phyloP scores from a whole-genome alignment of 2,329 filamentous ascomycete species.

The Colletotrichum euphorbiae region DNA sequence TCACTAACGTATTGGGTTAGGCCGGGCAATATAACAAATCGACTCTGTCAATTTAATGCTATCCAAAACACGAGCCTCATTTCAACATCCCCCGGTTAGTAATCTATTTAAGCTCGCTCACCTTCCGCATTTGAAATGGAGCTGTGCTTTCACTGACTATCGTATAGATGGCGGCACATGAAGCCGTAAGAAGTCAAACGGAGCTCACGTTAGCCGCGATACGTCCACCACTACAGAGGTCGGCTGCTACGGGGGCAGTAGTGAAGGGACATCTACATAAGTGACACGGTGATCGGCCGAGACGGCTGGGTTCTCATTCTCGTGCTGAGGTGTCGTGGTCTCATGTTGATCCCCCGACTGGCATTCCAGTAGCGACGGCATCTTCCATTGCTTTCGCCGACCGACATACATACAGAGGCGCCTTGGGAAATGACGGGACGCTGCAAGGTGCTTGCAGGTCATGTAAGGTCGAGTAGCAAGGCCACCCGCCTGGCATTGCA shows the following conservation, averaged over 20 bases:
- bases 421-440: slow-evolving; percentile 1
- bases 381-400: slow-evolving; percentile 8
- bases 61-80: no score
- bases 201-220: not conserved
- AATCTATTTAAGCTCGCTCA: slow-evolving; percentile 11
- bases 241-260: not conserved
- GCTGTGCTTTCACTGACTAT: not conserved
- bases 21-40: no score
- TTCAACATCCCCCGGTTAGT: slow-evolving; percentile 7
- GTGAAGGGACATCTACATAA: not conserved
- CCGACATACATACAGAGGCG: not conserved
- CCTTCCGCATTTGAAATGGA: slow-evolving; percentile 11
- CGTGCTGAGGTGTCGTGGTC: not conserved
- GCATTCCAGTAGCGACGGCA: not conserved
- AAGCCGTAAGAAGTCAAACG: slow-evolving; percentile 1
- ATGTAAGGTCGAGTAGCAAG: not conserved
- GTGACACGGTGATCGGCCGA: not conserved
- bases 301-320: not conserved
- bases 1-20: no score
- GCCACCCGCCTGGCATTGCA: slow-evolving; percentile 12
- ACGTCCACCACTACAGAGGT: not conserved
- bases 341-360: slow-evolving; percentile 2
- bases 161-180: not conserved
- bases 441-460: slow-evolving; percentile 10
- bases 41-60: no score